These are phyloP conservation scores for Cladosporium sp. DNA, from an alignment of 2,329 filamentous ascomycete species.

Conservation along the genomic window DNA sequence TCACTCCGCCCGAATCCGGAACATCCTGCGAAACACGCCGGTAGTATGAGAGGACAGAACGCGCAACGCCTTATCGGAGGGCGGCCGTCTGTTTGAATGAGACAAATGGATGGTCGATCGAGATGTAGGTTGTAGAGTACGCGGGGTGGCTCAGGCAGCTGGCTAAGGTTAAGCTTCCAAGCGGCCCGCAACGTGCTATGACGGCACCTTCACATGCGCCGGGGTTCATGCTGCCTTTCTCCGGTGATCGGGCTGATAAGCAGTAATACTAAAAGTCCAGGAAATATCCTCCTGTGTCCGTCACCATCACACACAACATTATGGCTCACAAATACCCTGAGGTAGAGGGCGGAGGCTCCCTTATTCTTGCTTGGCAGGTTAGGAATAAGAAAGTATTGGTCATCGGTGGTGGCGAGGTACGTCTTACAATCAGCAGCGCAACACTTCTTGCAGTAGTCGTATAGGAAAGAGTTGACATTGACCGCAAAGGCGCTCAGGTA, in stretches of 20 bases:
- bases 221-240: not conserved
- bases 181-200: slow-evolving; percentile 2
- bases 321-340: slow-evolving; percentile 56
- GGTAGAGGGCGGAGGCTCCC: slow-evolving; percentile 83
- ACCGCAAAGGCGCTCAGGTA: slow-evolving; percentile 56
- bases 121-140: not conserved
- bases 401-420: slow-evolving; percentile 89
- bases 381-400: slow-evolving; percentile 86
- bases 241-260: slow-evolving; percentile 4
- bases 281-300: not conserved
- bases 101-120: too few species aligned
- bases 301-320: not conserved
- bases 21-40: not conserved
- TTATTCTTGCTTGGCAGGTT: slow-evolving; percentile 96
- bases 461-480: slow-evolving; percentile 20
- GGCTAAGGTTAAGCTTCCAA: not conserved
- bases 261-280: not conserved
- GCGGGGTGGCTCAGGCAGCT: not conserved
- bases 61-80: not conserved
- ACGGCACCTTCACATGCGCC: slow-evolving; percentile 1
- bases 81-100: not conserved
- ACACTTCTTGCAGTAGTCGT: not conserved
- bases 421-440: slow-evolving; percentile 24
- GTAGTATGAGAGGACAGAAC: not conserved
- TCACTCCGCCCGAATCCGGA: not conserved